Evolutionary conservation across 192 early-diverging fungal species (phyloP).

Genomic region (Umbelopsis sp.): DNA sequence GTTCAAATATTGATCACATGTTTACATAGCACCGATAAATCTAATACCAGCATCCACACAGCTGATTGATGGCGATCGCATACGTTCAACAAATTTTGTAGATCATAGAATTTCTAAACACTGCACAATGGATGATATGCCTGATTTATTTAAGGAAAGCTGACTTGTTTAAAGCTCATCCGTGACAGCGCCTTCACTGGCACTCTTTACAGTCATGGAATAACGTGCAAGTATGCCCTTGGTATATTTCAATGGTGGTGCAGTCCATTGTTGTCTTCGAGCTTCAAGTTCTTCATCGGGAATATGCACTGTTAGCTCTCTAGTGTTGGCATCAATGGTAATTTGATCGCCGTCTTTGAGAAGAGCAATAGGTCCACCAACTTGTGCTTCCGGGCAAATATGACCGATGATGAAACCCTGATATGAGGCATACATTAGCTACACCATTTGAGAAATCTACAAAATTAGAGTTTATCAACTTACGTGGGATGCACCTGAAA

Average conservation of each 20-base stretch:
- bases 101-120: too few relatives aligned
- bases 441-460: not conserved
- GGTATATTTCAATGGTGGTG: conserved; percentile 83
- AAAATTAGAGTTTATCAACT: conserved; percentile 19
- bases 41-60: too few relatives aligned
- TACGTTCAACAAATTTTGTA: too few relatives aligned
- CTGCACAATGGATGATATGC: too few relatives aligned
- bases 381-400: conserved; percentile 96
- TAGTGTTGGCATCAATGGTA: conserved; percentile 82
- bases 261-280: conserved; percentile 72
- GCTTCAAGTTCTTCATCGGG: conserved; percentile 73
- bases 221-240: conserved; percentile 91
- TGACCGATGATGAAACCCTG: conserved; percentile 98
- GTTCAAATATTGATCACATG: too few relatives aligned
- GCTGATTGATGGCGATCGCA: too few relatives aligned
- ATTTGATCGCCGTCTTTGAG: conserved; percentile 90
- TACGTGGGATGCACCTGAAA: conserved; percentile 96
- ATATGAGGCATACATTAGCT: conserved; percentile 15
- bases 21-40: too few relatives aligned
- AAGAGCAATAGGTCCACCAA: conserved; percentile 93
- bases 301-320: conserved; percentile 76
- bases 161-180: conserved; percentile 53
- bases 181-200: conserved; percentile 81
- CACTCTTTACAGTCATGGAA: conserved; percentile 78
- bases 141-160: too few relatives aligned